These are phyloP conservation scores for Alnus rubra DNA, from an alignment of 306 rosid species.

Conservation along the genomic window DNA sequence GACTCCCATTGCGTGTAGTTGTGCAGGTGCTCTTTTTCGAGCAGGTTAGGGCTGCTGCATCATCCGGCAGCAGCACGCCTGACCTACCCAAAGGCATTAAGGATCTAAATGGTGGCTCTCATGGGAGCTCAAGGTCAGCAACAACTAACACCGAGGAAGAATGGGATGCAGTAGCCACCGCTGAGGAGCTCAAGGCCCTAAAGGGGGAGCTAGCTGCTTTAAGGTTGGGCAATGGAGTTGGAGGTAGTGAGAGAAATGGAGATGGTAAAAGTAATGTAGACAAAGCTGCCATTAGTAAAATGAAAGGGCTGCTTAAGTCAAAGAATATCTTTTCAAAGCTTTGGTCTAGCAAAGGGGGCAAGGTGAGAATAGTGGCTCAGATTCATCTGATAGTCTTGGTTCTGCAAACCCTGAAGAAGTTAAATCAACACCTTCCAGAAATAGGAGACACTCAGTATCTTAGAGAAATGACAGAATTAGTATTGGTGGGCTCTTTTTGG, in stretches of 20 bases:
- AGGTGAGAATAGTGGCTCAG: conserved; percentile 90
- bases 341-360: conserved; percentile 87
- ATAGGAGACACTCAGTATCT: conserved; percentile 94
- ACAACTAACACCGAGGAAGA: conserved; percentile 84
- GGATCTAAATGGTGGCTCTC: conserved; percentile 66
- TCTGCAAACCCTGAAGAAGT: conserved; percentile 88
- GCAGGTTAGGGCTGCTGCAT: conserved; percentile 74
- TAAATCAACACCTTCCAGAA: conserved; percentile 87
- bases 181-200: conserved; percentile 85
- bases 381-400: conserved; percentile 80
- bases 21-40: conserved; percentile 95
- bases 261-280: conserved; percentile 53
- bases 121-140: conserved; percentile 84
- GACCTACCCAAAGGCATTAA: conserved; percentile 74
- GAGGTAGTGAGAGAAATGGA: conserved; percentile 52
- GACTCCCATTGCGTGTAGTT: conserved; percentile 88
- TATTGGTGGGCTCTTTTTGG: conserved; percentile 14
- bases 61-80: conserved; percentile 93
- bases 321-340: conserved; percentile 76
- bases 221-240: conserved; percentile 60
- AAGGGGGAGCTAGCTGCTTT: conserved; percentile 84
- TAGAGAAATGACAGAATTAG: conserved; percentile 44
- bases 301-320: conserved; percentile 79
- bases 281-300: conserved; percentile 73
- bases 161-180: conserved; percentile 63